Evolutionary conservation across 345 rosid species (phyloP).

Genomic region (Brassica carinata): DNA sequence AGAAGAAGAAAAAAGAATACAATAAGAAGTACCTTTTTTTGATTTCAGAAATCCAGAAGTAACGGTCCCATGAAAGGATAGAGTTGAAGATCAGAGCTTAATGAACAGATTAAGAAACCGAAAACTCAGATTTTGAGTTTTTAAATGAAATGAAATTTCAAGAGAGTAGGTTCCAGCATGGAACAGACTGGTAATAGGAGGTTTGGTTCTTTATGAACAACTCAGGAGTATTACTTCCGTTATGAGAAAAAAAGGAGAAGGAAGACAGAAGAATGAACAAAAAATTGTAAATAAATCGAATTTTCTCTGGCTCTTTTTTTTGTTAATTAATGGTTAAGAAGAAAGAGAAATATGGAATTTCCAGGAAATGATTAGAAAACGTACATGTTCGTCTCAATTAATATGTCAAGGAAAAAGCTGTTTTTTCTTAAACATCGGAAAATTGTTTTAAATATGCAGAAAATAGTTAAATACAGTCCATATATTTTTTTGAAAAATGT

Average conservation of each 20-base stretch:
- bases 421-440: not conserved
- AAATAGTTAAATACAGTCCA: constrained; percentile 15
- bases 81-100: constrained; percentile 10
- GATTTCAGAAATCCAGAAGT: constrained; percentile 24
- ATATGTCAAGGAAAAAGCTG: constrained; percentile 13
- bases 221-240: not conserved
- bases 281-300: not conserved
- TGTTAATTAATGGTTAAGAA: not conserved
- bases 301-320: constrained; percentile 9
- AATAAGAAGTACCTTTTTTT: constrained; percentile 11
- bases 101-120: constrained; percentile 31
- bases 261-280: constrained; percentile 13
- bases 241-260: constrained; percentile 4
- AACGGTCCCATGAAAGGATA: constrained; percentile 33
- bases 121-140: constrained; percentile 30
- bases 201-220: constrained; percentile 30
- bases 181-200: constrained; percentile 38
- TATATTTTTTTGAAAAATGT: not conserved
- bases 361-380: constrained; percentile 32
- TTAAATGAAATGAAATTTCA: not conserved
- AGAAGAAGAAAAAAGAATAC: not conserved
- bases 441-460: not conserved
- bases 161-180: constrained; percentile 28
- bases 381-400: constrained; percentile 30
- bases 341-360: constrained; percentile 29